phyloP scores from a whole-genome alignment of 1,284 basidiomycete genomes.

The Cryptococcus sp. region DNA sequence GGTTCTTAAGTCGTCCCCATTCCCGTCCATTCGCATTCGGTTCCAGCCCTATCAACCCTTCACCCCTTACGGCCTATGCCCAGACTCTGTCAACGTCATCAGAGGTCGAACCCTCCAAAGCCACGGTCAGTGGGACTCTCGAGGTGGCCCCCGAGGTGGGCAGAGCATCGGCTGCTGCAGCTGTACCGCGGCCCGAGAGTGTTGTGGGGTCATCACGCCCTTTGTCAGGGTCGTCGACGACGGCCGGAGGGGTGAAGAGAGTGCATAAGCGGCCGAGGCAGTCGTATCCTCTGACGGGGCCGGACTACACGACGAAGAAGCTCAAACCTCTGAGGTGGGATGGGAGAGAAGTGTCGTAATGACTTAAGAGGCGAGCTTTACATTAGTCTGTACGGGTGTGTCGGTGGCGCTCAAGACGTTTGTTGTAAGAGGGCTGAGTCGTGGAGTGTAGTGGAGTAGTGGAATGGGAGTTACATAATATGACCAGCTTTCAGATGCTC shows the following conservation, averaged over 20 bases:
- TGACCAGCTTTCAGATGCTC: background rate
- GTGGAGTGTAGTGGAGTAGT: background rate
- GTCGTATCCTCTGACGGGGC: conserved; percentile 5
- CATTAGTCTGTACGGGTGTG: background rate
- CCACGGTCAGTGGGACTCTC: background rate
- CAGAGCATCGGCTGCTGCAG: background rate
- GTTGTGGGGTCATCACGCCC: background rate
- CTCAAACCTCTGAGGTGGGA: background rate
- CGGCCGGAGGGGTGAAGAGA: conserved; percentile 1
- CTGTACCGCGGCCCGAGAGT: background rate
- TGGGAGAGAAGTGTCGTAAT: background rate
- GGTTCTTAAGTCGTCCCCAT: too few relatives aligned
- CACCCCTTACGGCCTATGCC: too few relatives aligned
- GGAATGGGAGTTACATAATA: background rate
- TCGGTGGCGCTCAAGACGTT: too few relatives aligned
- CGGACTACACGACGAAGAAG: conserved; percentile 3
- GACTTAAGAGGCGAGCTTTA: background rate
- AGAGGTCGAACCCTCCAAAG: too few relatives aligned
- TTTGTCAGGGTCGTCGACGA: background rate
- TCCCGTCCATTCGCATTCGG: too few relatives aligned
- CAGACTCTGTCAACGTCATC: too few relatives aligned
- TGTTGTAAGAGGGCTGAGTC: background rate
- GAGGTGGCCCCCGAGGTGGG: background rate
- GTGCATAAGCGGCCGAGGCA: conserved; percentile 9
- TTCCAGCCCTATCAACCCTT: too few relatives aligned